Conservation (phyloP, 2,329 filamentous ascomycete species). For the Mycosphaerella sp. region DNA sequence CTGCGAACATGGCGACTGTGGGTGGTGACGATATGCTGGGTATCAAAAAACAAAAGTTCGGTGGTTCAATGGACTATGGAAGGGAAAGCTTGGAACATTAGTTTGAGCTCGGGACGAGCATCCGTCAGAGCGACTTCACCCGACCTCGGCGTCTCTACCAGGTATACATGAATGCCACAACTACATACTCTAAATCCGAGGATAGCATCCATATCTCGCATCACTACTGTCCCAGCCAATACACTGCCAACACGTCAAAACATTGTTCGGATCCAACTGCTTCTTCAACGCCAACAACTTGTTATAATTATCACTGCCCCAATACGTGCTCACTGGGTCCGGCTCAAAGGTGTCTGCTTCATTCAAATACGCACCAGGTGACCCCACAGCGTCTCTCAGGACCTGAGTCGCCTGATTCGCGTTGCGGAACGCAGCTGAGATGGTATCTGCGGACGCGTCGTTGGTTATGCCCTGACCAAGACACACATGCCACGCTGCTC, state of each 20-base stretch:
- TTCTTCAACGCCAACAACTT: conserved; percentile 20
- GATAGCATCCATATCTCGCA: conserved; percentile 21
- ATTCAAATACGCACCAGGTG: conserved; percentile 23
- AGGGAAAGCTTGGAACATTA: background rate
- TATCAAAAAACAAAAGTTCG: background rate
- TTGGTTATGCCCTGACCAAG: background rate
- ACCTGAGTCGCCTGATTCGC: conserved; percentile 11
- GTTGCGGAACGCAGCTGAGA: conserved; percentile 11
- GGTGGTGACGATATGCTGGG: conserved; percentile 1
- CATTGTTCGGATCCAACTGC: conserved; percentile 21
- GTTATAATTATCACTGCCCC: conserved; percentile 21
- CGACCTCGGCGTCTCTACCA: background rate
- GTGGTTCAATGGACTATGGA: background rate
- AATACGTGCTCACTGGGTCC: conserved; percentile 16
- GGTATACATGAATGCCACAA: background rate
- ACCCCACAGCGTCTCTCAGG: conserved; percentile 5
- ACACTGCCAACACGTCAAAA: conserved; percentile 22
- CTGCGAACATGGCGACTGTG: conserved; percentile 62
- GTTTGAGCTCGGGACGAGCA: no score
- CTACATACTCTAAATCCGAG: background rate
- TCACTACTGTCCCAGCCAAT: conserved; percentile 19
- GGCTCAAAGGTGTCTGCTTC: conserved; percentile 23
- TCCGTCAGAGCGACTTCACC: no score
- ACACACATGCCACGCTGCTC: conserved; percentile 10
- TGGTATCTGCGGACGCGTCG: conserved; percentile 1